Evolutionary conservation across 2,329 filamentous ascomycete species (phyloP), one percentile per base, ranked within the genome.

Genomic region (Aspergillus ochraceoroseus): DNA sequence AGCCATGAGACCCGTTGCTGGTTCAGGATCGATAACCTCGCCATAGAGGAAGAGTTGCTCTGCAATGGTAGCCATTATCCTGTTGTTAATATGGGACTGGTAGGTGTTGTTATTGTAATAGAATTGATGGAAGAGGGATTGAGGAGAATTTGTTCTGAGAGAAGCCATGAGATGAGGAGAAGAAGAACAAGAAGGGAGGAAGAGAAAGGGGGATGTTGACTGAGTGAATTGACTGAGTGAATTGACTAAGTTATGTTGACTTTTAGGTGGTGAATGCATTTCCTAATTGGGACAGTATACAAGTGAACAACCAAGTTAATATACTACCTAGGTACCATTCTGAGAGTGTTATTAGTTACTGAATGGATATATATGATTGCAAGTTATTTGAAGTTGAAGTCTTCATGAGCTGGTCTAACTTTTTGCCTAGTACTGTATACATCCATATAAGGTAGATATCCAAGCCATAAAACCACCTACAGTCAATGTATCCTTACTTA

Each of bases 31-130:
- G 22, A 41, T 19, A 5, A 38, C 38, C 6, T 43, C 37, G 7
- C 49, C 51, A 25, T 41, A 51, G 9, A 52, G 28, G 25, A 49
- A 47, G 7, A 42, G 5, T 28, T 52, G 47, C n/a, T 52, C 47
- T 3, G 22, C 5, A 9, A 36, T 25, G 22, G 47, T 43, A 9
- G 44, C 40, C 52, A 54, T n/a, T n/a, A n/a, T 55, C 15, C 31
- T 41, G 41, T 23, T n/a, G n/a, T n/a, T n/a, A 22, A 22, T 15
- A 17, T 9, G 6, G 17, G 15, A 29, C 13, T 7, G 23, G 20
- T 22, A 17, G 11, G n/a, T n/a, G n/a, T n/a, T n/a, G n/a, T n/a
- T n/a, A n/a, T n/a, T n/a, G n/a, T n/a, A n/a, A n/a, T n/a, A n/a
- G n/a, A n/a, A n/a, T n/a, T 7, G 14, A 20, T 8, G n/a, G 32